Base-by-base conservation (phyloP, 805 yeast species). In the Suhomyces faveliae region DNA sequence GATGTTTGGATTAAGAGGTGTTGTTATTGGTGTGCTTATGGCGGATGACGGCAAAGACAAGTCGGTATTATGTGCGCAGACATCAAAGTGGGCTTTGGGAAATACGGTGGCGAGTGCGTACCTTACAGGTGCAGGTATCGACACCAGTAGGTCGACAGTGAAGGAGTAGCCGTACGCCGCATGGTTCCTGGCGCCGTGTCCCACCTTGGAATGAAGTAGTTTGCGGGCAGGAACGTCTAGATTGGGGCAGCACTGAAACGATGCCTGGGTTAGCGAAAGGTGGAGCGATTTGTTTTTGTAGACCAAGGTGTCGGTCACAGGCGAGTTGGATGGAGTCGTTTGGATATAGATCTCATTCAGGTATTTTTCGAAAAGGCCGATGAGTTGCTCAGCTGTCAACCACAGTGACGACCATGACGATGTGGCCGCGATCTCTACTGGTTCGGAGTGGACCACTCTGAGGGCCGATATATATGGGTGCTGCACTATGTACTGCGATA, bases 161-260 rank as follows among this genome's bases (percentile, higher is more conserved):
- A 55, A 41, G 10, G 48, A 39, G 40, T 55, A 43, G 37, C 40
- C 43, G 43, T 40, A 51, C 5, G 53, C 40, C 5, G 53, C 61
- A 21, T 45, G 38, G 35, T 50, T 43, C 23, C 48, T 44, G 7
- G 61, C 44, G 0, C 64, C 64, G 42, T 60, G 64, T 12, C 64
- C 64, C 17, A 38, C 43, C 35, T 60, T 60, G 15, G 56, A 45
- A 11, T 46, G 48, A 5, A 45, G 30, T 12, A 59, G 24, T 27
- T 50, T 52, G 29, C 47, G 48, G 7, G 50, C 46, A 20, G 51
- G 40, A 9, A 42, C 40, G 23, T 50, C 40, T 23, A 53, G 21
- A 21, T 48, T 39, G 8, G 57, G 54, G 9, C 48, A 41, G 9
- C 45, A 17, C 11, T 40, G 53, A 47, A 10, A 50, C 3, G 52